phyloP scores from a whole-genome alignment of 768 basidiomycete species.

The Pleurotus platypus region DNA sequence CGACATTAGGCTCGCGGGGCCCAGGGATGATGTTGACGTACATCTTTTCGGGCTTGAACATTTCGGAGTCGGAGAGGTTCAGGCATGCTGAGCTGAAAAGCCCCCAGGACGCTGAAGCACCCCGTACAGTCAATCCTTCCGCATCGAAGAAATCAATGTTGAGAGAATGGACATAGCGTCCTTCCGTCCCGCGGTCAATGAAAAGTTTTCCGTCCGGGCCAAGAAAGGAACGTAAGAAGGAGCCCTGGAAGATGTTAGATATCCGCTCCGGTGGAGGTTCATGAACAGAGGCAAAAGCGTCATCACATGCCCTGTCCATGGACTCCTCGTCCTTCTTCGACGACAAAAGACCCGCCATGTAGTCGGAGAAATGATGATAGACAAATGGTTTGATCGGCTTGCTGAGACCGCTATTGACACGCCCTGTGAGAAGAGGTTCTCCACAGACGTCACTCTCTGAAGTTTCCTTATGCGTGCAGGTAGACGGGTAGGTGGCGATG shows the following conservation, averaged over 20 bases:
- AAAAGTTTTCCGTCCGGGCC: constrained; percentile 19
- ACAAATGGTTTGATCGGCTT: constrained; percentile 13
- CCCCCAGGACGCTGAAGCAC: constrained; percentile 23
- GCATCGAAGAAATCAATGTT: constrained; percentile 33
- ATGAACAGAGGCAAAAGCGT: not conserved
- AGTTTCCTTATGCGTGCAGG: no score
- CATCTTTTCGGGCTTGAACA: constrained; percentile 29
- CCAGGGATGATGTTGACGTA: constrained; percentile 32
- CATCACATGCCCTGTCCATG: constrained; percentile 13
- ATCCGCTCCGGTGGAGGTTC: not conserved
- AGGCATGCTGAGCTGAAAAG: constrained; percentile 28
- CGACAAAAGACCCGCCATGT: constrained; percentile 10
- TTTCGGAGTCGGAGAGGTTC: constrained; percentile 26
- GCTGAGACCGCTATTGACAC: no score
- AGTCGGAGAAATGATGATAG: constrained; percentile 12
- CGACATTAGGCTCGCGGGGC: constrained; percentile 23
- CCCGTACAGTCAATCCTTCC: constrained; percentile 18
- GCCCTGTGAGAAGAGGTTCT: no score
- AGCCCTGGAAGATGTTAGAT: constrained; percentile 16
- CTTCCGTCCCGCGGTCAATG: constrained; percentile 11
- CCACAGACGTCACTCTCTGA: no score
- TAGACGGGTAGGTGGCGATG: no score
- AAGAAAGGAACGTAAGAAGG: constrained; percentile 19
- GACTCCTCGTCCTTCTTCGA: constrained; percentile 2
- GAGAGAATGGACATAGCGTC: constrained; percentile 20